Base-by-base conservation (phyloP, 1,284 basidiomycete species). In the Irpex rosettiformis region DNA sequence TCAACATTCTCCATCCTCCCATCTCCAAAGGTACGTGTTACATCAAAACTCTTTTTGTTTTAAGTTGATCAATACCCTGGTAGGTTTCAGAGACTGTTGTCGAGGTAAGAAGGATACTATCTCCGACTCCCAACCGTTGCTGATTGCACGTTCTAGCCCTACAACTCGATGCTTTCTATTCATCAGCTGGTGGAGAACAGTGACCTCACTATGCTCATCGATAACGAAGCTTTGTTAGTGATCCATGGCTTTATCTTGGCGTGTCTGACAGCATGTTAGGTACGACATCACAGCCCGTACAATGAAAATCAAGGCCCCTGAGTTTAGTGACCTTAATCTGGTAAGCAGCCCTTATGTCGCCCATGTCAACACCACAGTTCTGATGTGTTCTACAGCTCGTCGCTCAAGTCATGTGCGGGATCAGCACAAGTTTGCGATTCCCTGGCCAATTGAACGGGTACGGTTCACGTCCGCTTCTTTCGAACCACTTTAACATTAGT, bases 51-150 rank as follows among this genome's bases (percentile, higher is more conserved):
- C 29, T 7, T 30, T 43, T 52, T 43, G 33, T 55, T 57, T 27
- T 25, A 53, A 18, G 54, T 49, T 22, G 59, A 21, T 58, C 40
- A 27, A 30, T 16, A 16, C 42, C 54, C 27, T 56, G 21, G 29
- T 48, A 64, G 83, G 93, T 97, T 4, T 96, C 94, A 0, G 96
- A 98, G 74, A 98, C 96, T 1, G 88, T 98, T 57, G 94, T 98
- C 37, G 96, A 98, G 77, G 86, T 86, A 65, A 60, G 72, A 62
- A 2, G 11, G 22, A 18, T 28, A 8, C 16, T 42, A 58, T 22
- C 49, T 54, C 43, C n/a, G 51, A 1, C 27, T 33, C n/a, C 33
- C 55, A 56, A 45, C 24, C n/a, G n/a, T 45, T 18, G 1, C 55
- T 60, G 24, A 63, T 27, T 28, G 47, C 21, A 16, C n/a, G 53